phyloP scores from a whole-genome alignment of 1,284 basidiomycete genomes.

The Omphalotus olearius region DNA sequence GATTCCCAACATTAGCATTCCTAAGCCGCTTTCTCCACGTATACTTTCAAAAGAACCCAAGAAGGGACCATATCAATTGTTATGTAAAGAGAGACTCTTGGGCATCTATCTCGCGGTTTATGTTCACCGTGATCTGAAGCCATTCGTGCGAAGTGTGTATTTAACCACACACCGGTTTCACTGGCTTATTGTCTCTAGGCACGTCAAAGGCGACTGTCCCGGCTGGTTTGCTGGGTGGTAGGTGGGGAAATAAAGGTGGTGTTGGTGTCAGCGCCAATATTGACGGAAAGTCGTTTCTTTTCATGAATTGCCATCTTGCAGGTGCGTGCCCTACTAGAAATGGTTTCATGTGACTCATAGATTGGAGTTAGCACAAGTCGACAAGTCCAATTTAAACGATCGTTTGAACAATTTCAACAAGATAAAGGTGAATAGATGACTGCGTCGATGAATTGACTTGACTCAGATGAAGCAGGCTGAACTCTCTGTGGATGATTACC shows the following conservation, averaged over 20 bases:
- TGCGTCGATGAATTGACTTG: background rate
- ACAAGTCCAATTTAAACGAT: slow-evolving; percentile 50
- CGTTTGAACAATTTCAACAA: slow-evolving; percentile 69
- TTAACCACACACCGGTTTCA: background rate
- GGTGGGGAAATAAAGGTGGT: slow-evolving; percentile 84
- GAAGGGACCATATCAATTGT: slow-evolving; percentile 72
- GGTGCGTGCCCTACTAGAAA: slow-evolving; percentile 37
- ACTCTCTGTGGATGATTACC: slow-evolving; percentile 62
- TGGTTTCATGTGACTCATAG: slow-evolving; percentile 11
- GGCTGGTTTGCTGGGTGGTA: slow-evolving; percentile 81
- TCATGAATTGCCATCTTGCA: slow-evolving; percentile 87
- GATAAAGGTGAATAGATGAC: slow-evolving; percentile 52
- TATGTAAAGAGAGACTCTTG: slow-evolving; percentile 86
- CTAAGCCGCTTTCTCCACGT: slow-evolving; percentile 33
- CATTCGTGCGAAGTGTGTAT: slow-evolving; percentile 51
- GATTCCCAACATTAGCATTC: slow-evolving; percentile 27
- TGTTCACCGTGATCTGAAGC: slow-evolving; percentile 61
- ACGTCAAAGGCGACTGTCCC: slow-evolving; percentile 73
- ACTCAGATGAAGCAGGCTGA: slow-evolving; percentile 40
- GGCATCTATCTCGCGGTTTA: slow-evolving; percentile 79
- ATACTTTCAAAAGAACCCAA: slow-evolving; percentile 35
- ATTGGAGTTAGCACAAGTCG: slow-evolving; percentile 61
- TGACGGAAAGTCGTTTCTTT: slow-evolving; percentile 69
- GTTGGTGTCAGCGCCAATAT: slow-evolving; percentile 81
- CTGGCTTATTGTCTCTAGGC: slow-evolving; percentile 32